Conservation (phyloP, 768 basidiomycete species). For the Boletales sp. region DNA sequence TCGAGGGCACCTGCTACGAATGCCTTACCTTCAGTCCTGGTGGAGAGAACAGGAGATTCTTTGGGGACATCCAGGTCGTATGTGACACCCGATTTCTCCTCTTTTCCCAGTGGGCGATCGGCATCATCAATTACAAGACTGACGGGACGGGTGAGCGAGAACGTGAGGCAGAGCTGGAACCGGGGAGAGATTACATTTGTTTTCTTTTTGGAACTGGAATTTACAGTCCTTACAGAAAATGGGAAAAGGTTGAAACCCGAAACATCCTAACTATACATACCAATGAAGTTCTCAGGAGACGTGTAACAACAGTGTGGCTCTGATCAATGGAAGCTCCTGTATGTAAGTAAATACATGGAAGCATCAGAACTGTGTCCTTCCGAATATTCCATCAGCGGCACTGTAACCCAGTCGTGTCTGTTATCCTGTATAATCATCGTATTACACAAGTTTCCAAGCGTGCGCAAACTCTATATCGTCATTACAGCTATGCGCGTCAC, state of each 20-base stretch:
- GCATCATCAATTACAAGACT: constrained; percentile 21
- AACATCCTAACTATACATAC: constrained; percentile 17
- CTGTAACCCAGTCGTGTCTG: too few species aligned
- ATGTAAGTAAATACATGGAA: too few species aligned
- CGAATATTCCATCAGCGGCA: too few species aligned
- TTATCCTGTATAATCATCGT: too few species aligned
- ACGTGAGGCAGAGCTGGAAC: constrained; percentile 11
- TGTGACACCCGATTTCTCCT: constrained; percentile 19
- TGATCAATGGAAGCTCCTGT: constrained; percentile 3
- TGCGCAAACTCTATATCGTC: too few species aligned
- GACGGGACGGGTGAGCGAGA: constrained; percentile 13
- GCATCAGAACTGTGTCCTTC: too few species aligned
- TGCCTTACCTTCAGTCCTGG: constrained; percentile 13
- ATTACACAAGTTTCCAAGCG: too few species aligned
- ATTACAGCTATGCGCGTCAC: too few species aligned
- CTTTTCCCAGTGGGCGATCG: constrained; percentile 23
- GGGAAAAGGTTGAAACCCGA: constrained; percentile 19
- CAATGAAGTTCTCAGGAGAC: constrained; percentile 12
- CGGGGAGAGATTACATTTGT: constrained; percentile 15
- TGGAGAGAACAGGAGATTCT: constrained; percentile 11
- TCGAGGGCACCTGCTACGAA: constrained; percentile 9
- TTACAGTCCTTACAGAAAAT: constrained; percentile 16
- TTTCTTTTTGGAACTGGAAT: constrained; percentile 22
- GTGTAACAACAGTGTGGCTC: constrained; percentile 14
- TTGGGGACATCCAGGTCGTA: constrained; percentile 10